A percentile compares a stretch with the other conserved stretches of the same genome.
These are phyloP conservation scores for Tylopilus sp. DNA, from an alignment of 768 basidiomycete species.

Conservation along the genomic window DNA sequence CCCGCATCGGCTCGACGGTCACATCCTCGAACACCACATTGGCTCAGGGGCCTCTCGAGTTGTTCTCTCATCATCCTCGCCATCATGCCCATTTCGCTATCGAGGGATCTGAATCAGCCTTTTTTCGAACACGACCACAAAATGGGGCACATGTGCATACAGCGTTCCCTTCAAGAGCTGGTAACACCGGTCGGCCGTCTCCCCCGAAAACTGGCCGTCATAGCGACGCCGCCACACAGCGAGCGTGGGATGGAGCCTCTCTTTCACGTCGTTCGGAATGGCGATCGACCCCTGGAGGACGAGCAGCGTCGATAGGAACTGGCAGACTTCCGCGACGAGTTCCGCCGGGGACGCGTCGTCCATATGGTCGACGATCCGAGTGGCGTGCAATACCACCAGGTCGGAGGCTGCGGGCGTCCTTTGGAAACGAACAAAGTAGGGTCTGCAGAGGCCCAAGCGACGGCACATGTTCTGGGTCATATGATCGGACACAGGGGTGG, in stretches of 20 bases:
- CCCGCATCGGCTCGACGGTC: slow-evolving; percentile 9
- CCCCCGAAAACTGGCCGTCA: slow-evolving; percentile 29
- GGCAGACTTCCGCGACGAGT: slow-evolving; percentile 34
- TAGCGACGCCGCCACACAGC: slow-evolving; percentile 31
- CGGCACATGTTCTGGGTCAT: background rate
- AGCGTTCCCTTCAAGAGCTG: slow-evolving; percentile 26
- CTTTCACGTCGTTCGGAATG: slow-evolving; percentile 32
- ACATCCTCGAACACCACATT: slow-evolving; percentile 34
- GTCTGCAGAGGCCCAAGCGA: too few relatives aligned
- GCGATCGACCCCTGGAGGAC: slow-evolving; percentile 34
- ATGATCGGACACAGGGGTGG: background rate
- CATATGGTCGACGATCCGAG: slow-evolving; percentile 28
- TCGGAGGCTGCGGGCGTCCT: slow-evolving; percentile 30
- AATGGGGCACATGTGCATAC: slow-evolving; percentile 23
- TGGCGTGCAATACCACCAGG: slow-evolving; percentile 35
- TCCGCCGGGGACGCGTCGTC: slow-evolving; percentile 12
- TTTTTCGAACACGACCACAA: background rate
- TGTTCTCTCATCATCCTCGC: slow-evolving; percentile 26
- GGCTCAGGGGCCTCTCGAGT: slow-evolving; percentile 28
- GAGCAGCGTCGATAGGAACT: slow-evolving; percentile 40
- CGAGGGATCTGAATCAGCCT: background rate
- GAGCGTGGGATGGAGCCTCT: slow-evolving; percentile 33
- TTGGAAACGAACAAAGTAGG: slow-evolving; percentile 41
- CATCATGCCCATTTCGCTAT: slow-evolving; percentile 30
- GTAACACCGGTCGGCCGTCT: slow-evolving; percentile 37